phyloP scores from a whole-genome alignment of 2,329 filamentous ascomycete species.

The Penicillium concentricum region DNA sequence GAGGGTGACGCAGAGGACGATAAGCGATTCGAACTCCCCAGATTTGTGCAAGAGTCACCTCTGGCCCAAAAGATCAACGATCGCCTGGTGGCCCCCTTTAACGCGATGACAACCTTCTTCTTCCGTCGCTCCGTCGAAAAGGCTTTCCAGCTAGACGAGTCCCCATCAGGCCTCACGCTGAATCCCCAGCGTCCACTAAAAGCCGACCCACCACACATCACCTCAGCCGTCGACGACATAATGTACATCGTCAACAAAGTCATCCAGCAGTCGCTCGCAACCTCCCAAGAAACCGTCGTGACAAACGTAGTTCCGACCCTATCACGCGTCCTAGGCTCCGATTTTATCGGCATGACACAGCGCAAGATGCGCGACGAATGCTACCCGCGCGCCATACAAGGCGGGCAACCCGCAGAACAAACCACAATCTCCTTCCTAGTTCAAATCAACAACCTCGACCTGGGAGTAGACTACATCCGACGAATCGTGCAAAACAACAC shows the following conservation, averaged over 20 bases:
- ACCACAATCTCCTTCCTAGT: conserved; percentile 87
- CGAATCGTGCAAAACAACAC: conserved; percentile 77
- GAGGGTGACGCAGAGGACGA: conserved; percentile 58
- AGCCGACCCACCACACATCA: conserved; percentile 83
- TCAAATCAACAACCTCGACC: conserved; percentile 91
- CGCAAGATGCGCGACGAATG: conserved; percentile 96
- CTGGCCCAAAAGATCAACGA: conserved; percentile 74
- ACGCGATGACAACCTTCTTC: conserved; percentile 92
- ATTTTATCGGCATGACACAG: conserved; percentile 96
- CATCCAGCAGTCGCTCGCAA: conserved; percentile 80
- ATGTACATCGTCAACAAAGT: conserved; percentile 99
- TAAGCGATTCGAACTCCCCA: conserved; percentile 63
- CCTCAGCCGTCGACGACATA: conserved; percentile 93
- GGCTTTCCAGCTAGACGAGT: conserved; percentile 93
- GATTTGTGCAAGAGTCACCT: conserved; percentile 74
- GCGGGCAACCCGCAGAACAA: conserved; percentile 80
- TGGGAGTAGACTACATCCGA: conserved; percentile 84
- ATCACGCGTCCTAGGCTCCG: conserved; percentile 74
- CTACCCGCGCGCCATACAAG: conserved; percentile 80
- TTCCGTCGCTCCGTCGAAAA: conserved; percentile 95
- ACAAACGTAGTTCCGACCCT: conserved; percentile 75
- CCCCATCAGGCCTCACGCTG: conserved; percentile 74
- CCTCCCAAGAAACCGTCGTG: conserved; percentile 76
- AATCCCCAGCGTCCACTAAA: conserved; percentile 70
- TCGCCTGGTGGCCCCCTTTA: conserved; percentile 77